Conservation (phyloP, 805 yeast species). For the Millerozyma acaciae region DNA sequence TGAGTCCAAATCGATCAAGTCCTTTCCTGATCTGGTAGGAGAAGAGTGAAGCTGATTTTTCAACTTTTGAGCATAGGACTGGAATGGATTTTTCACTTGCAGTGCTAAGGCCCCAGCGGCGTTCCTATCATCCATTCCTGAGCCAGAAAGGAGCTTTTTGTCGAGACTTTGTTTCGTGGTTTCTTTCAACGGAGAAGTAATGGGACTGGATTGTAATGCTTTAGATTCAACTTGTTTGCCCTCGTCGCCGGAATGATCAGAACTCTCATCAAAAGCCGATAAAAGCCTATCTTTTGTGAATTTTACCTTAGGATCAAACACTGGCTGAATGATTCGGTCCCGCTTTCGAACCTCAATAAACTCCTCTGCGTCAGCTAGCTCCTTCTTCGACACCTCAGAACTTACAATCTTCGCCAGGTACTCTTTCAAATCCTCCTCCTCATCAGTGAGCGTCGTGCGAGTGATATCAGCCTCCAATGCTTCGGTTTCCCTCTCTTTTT, state of each 20-base stretch:
- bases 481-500: slow-evolving; percentile 13
- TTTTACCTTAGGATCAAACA: slow-evolving; percentile 19
- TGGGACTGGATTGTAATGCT: slow-evolving; percentile 22
- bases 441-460: slow-evolving; percentile 33
- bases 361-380: slow-evolving; percentile 28
- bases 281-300: slow-evolving; percentile 31
- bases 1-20: slow-evolving; percentile 24
- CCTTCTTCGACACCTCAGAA: slow-evolving; percentile 15
- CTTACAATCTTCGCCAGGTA: slow-evolving; percentile 19
- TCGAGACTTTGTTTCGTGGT: slow-evolving; percentile 3
- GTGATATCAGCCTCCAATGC: slow-evolving; percentile 30
- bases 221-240: slow-evolving; percentile 8
- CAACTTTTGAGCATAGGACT: slow-evolving; percentile 31
- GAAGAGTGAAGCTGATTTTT: slow-evolving; percentile 23
- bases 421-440: slow-evolving; percentile 32
- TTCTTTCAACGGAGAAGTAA: slow-evolving; percentile 27
- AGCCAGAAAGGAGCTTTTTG: background rate
- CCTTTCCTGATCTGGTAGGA: slow-evolving; percentile 15
- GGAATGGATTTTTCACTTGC: slow-evolving; percentile 26
- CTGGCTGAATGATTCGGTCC: slow-evolving; percentile 27
- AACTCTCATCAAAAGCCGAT: slow-evolving; percentile 27
- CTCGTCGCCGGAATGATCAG: slow-evolving; percentile 9
- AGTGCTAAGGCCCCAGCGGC: background rate
- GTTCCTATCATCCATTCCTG: background rate
- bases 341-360: slow-evolving; percentile 34